phyloP scores from a whole-genome alignment of 2,329 filamentous ascomycete species.

The Fusarium aywerte region DNA sequence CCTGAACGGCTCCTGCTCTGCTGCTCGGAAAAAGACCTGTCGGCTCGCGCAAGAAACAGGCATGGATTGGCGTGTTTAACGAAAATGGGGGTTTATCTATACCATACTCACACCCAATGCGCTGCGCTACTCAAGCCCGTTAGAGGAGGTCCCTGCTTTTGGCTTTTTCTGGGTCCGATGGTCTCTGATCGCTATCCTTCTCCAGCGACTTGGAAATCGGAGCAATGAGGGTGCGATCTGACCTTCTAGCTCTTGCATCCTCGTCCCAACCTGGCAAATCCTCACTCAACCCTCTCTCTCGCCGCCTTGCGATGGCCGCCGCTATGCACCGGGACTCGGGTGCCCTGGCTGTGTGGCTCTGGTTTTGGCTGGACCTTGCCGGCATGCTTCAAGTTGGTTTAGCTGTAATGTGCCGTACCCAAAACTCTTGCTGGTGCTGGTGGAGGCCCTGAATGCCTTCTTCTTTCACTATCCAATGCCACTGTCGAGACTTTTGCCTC shows the following conservation, averaged over 20 bases:
- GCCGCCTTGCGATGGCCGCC: constrained; percentile 31
- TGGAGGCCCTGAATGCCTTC: constrained; percentile 36
- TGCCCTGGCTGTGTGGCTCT: constrained; percentile 34
- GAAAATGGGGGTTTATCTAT: not conserved
- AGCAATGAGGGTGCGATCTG: constrained; percentile 50
- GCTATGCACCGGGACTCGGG: constrained; percentile 30
- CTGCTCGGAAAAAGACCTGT: not conserved
- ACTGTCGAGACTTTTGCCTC: constrained; percentile 21
- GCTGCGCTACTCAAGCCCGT: constrained; percentile 28
- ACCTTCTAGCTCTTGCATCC: constrained; percentile 36
- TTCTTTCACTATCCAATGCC: constrained; percentile 7
- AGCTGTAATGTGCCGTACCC: not conserved
- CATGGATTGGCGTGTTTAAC: not conserved
- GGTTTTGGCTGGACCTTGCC: not conserved
- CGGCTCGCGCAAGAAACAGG: not conserved
- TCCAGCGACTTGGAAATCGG: constrained; percentile 49
- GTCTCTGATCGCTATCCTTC: constrained; percentile 45
- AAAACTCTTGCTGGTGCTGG: constrained; percentile 29
- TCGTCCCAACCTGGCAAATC: constrained; percentile 32
- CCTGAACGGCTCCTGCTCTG: not conserved
- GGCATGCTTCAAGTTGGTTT: constrained; percentile 10
- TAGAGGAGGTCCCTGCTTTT: constrained; percentile 44
- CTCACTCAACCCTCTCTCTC: constrained; percentile 22
- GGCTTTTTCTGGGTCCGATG: constrained; percentile 41
- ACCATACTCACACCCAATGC: not conserved